A percentile compares a stretch with the other conserved stretches of the same genome.
These are phyloP conservation scores for Nemania sp. DNA, from an alignment of 2,329 filamentous ascomycete genomes.

Conservation along the genomic window DNA sequence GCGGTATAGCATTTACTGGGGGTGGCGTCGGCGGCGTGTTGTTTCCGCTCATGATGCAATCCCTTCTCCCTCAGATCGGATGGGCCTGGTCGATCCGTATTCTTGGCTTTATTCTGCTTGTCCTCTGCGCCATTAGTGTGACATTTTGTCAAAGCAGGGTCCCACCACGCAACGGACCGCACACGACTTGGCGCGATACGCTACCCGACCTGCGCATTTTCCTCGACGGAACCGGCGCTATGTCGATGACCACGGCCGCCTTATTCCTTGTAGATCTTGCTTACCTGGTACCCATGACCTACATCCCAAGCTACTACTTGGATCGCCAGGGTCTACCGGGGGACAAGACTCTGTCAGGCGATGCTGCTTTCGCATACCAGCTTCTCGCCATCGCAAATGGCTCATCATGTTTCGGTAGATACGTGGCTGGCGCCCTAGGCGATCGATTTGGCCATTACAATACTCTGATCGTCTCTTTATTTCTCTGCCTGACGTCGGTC, in stretches of 20 bases:
- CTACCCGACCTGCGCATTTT: constrained; percentile 29
- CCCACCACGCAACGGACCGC: constrained; percentile 18
- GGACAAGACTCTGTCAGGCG: background rate
- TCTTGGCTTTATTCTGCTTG: constrained; percentile 26
- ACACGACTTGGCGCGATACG: constrained; percentile 27
- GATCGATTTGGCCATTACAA: constrained; percentile 27
- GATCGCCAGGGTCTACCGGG: constrained; percentile 10
- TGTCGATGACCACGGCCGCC: constrained; percentile 31
- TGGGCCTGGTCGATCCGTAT: constrained; percentile 28
- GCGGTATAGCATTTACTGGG: constrained; percentile 29
- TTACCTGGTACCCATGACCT: constrained; percentile 27
- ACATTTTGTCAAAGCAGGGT: constrained; percentile 24
- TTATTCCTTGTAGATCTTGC: constrained; percentile 29
- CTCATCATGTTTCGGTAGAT: constrained; percentile 28
- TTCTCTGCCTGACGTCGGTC: constrained; percentile 22
- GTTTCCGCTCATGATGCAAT: constrained; percentile 32
- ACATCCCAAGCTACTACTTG: constrained; percentile 28
- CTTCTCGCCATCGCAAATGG: constrained; percentile 29
- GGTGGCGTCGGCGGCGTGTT: constrained; percentile 24
- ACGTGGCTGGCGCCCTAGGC: constrained; percentile 17
- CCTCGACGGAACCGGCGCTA: constrained; percentile 26
- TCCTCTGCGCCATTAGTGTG: constrained; percentile 24
- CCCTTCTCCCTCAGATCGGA: constrained; percentile 25
- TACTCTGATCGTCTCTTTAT: constrained; percentile 27
- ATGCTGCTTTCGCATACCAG: constrained; percentile 20